A percentile compares a stretch with the other conserved stretches of the same genome.
These are phyloP conservation scores for Diplodia scrobiculata DNA, from an alignment of 2,329 filamentous ascomycete species.

Conservation along the genomic window DNA sequence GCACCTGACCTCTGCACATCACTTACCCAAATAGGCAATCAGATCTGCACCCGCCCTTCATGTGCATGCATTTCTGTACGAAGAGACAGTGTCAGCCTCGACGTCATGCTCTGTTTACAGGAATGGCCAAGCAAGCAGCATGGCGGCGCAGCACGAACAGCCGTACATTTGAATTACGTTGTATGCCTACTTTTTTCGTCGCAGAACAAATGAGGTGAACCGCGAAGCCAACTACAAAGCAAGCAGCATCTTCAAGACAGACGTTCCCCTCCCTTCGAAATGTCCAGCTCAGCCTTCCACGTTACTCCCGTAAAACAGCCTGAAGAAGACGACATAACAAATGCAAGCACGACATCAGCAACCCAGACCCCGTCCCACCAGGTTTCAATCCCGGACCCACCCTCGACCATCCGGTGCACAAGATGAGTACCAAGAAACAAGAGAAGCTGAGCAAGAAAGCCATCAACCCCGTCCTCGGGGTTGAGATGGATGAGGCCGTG, in stretches of 20 bases:
- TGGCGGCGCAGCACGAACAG: too few relatives aligned
- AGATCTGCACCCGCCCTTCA: background rate
- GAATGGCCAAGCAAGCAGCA: background rate
- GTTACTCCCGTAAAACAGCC: background rate
- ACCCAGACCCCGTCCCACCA: background rate
- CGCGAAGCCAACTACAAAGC: background rate
- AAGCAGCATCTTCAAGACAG: background rate
- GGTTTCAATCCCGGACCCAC: background rate
- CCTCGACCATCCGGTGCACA: background rate
- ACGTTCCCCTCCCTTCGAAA: background rate
- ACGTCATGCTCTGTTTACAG: background rate
- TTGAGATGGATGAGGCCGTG: background rate
- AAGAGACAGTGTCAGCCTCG: background rate
- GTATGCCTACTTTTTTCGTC: background rate
- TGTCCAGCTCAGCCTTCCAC: background rate
- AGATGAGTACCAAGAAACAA: background rate
- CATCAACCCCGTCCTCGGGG: background rate
- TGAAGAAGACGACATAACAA: background rate
- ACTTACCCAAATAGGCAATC: constrained; percentile 5
- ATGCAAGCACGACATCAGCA: background rate
- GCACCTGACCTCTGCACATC: background rate
- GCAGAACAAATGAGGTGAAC: too few relatives aligned
- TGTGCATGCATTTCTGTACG: background rate
- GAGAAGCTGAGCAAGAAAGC: background rate
- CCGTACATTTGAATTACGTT: too few relatives aligned